Base-by-base conservation (phyloP, 2,329 filamentous ascomycete genomes). In the Alternaria sp. region DNA sequence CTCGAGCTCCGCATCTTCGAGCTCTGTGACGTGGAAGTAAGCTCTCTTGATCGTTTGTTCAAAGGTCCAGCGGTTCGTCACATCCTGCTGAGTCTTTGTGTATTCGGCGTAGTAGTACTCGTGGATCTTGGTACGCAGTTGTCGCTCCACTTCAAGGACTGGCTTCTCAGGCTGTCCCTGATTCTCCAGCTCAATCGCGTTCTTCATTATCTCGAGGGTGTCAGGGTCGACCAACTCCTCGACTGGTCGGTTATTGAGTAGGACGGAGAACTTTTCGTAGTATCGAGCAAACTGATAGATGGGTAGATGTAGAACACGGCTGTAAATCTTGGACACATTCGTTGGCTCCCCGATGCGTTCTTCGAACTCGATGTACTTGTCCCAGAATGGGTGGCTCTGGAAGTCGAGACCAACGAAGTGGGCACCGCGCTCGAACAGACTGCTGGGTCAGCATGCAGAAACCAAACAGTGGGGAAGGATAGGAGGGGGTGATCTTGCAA, bases 351-450 rank as follows among this genome's bases (percentile, higher is more conserved):
- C 68, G 61, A 94, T 84, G 2, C 93, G 90, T 76, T 97, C 93
- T 76, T 98, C 95, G 72, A 96, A 98, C 75, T 98, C 95, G 64
- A 99, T 87, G 73, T 97, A 99, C 80, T 97, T 98, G 78, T 99
- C 95, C 95, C 95, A 99, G 80, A 99, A 97, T 1, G 93, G 93
- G 75, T 97, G 93, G 2, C 93, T 90, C 29, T 97, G 84, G 74
- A 97, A 99, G 79, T 99, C 95, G 17, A 98, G 85, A 14, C 95
- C 95, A 39, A 97, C 93, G 70, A 86, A 89, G 29, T 85, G 85
- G 28, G 92, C 91, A 62, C 90, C 95, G 66, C 95, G 91, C 77
- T 99, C 94, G 74, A 98, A 98, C 8, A 98, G 85, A 68, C 95
- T 99, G 69, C 55, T 36, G 51, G 36, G 60, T 62, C 53, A 69